phyloP scores from a whole-genome alignment of 23 red algal species.

The Pyropia haitanensis region DNA sequence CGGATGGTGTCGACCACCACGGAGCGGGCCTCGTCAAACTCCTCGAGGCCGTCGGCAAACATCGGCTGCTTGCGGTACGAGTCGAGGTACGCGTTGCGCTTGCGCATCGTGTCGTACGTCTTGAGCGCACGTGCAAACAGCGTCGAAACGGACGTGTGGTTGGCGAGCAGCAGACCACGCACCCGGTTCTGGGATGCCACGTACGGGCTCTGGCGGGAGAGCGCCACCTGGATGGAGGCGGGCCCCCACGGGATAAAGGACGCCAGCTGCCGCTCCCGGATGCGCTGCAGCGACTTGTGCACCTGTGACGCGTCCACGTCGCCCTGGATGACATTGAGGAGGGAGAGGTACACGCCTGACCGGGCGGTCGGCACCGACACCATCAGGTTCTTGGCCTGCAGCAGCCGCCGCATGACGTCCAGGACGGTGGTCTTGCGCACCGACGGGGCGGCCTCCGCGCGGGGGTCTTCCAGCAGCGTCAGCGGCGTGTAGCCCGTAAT shows the following conservation, averaged over 20 bases:
- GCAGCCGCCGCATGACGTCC: conserved; percentile 91
- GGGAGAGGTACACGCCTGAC: conserved; percentile 83
- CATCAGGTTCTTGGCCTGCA: conserved; percentile 96
- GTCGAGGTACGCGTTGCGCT: conserved; percentile 93
- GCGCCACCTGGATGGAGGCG: conserved; percentile 81
- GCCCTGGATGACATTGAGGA: conserved; percentile 93
- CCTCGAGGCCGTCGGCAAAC: conserved; percentile 68
- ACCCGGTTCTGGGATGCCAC: conserved; percentile 71
- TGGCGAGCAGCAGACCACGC: conserved; percentile 92
- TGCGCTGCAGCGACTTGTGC: conserved; percentile 86
- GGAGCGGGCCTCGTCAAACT: conserved; percentile 85
- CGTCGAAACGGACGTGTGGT: conserved; percentile 81
- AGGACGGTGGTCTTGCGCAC: conserved; percentile 93
- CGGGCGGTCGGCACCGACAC: conserved; percentile 62
- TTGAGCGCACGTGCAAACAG: conserved; percentile 56
- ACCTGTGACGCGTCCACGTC: conserved; percentile 90
- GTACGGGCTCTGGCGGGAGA: conserved; percentile 72
- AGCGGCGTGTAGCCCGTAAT: conserved; percentile 92
- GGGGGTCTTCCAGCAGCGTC: conserved; percentile 77
- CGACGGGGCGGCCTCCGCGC: conserved; percentile 40
- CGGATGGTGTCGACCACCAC: conserved; percentile 78
- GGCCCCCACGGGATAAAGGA: conserved; percentile 81
- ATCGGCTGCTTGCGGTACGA: conserved; percentile 58
- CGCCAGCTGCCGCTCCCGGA: conserved; percentile 75
- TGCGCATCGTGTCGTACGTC: conserved; percentile 94